These are phyloP conservation scores for Aspergillus ochraceus DNA, from an alignment of 2,329 filamentous ascomycete species.

Conservation along the genomic window DNA sequence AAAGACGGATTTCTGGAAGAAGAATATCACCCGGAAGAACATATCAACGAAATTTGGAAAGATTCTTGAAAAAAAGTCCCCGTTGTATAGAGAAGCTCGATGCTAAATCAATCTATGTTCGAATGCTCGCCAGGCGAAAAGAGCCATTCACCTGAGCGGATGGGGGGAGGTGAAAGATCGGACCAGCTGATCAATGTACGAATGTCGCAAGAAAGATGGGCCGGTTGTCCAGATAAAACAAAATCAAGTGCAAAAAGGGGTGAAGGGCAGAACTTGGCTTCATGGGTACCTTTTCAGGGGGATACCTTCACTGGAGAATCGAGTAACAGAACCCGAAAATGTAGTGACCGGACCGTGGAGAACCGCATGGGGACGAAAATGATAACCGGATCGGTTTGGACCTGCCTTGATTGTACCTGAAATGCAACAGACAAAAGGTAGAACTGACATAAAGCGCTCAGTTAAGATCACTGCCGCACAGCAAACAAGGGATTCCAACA, in stretches of 20 bases:
- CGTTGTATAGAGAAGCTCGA: background rate
- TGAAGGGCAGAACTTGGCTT: background rate
- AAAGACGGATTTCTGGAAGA: slow-evolving; percentile 7
- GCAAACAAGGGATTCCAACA: slow-evolving; percentile 17
- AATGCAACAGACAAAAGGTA: slow-evolving; percentile 29
- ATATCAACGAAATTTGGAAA: slow-evolving; percentile 1
- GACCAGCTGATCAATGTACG: slow-evolving; percentile 22
- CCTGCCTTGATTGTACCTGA: slow-evolving; percentile 31
- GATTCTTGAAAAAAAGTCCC: background rate
- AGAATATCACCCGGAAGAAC: slow-evolving; percentile 10
- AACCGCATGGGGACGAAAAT: slow-evolving; percentile 8
- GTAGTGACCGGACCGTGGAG: slow-evolving; percentile 5
- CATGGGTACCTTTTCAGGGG: slow-evolving; percentile 1
- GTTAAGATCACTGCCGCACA: slow-evolving; percentile 20
- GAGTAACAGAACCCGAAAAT: background rate
- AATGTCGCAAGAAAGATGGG: slow-evolving; percentile 2
- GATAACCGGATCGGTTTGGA: slow-evolving; percentile 22
- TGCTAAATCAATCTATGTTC: slow-evolving; percentile 13
- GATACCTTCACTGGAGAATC: background rate
- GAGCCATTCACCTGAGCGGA: background rate
- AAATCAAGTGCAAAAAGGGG: background rate
- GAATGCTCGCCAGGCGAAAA: background rate
- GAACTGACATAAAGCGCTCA: slow-evolving; percentile 32
- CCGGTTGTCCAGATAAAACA: slow-evolving; percentile 6
- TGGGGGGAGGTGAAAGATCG: slow-evolving; percentile 8